Conservation (phyloP, 371 early-diverging fungal genomes). For the Entomophthora muscae region DNA sequence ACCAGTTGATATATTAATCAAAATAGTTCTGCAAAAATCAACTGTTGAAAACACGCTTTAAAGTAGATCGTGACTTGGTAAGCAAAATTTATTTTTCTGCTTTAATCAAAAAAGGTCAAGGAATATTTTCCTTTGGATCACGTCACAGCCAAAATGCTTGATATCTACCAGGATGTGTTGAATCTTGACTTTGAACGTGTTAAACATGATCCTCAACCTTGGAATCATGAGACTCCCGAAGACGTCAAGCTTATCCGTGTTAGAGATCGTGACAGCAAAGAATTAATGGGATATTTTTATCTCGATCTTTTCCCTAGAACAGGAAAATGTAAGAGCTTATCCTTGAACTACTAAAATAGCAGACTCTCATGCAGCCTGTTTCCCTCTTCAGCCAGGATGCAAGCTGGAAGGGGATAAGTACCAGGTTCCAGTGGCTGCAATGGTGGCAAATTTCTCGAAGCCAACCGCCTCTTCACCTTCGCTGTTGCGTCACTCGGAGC, state of each 20-base stretch:
- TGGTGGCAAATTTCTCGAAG: slow-evolving; percentile 70
- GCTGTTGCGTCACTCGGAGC: slow-evolving; percentile 66
- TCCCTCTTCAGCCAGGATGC: slow-evolving; percentile 45
- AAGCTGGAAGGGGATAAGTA: slow-evolving; percentile 21
- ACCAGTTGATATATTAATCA: slow-evolving; percentile 19
- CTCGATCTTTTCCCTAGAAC: slow-evolving; percentile 54
- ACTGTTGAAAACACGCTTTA: not conserved
- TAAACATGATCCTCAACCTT: not conserved
- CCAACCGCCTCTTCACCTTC: slow-evolving; percentile 55
- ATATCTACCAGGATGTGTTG: not conserved
- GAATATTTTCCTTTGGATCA: slow-evolving; percentile 8
- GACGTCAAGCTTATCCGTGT: slow-evolving; percentile 2
- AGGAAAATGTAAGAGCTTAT: not conserved
- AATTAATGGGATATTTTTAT: slow-evolving; percentile 41
- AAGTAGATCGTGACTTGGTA: slow-evolving; percentile 12
- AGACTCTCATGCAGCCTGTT: slow-evolving; percentile 59
- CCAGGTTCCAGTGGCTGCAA: slow-evolving; percentile 52
- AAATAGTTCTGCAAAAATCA: slow-evolving; percentile 14
- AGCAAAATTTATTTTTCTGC: not conserved
- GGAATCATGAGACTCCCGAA: not conserved
- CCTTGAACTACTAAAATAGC: slow-evolving; percentile 26
- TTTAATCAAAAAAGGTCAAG: slow-evolving; percentile 13
- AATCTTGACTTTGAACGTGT: not conserved
- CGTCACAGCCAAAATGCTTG: not conserved
- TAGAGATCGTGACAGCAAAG: not conserved